A percentile compares a stretch with the other conserved stretches of the same genome.
phyloP scores from a whole-genome alignment of 768 basidiomycete species.

The Agaricus subrufescens region DNA sequence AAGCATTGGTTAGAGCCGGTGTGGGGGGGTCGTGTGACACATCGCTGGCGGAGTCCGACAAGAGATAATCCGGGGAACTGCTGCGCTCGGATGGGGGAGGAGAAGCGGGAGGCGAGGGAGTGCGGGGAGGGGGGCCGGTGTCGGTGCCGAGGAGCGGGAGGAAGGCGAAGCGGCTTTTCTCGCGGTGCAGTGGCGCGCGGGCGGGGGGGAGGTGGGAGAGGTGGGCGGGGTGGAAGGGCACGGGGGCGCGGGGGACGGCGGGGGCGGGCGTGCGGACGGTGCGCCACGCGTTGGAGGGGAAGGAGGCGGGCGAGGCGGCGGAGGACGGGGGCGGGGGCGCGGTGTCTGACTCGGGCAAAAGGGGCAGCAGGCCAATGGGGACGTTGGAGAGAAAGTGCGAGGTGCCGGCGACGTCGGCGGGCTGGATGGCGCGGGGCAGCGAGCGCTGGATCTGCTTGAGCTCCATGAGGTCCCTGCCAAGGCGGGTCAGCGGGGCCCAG shows the following conservation, averaged over 20 bases:
- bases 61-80: conserved; percentile 5
- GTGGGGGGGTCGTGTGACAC: conserved; percentile 29
- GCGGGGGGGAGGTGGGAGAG: conserved; percentile 11
- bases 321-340: conserved; percentile 11
- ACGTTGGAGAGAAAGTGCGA: conserved; percentile 46
- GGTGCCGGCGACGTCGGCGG: conserved; percentile 34
- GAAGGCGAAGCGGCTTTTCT: conserved; percentile 14
- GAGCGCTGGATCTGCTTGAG: conserved; percentile 66
- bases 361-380: conserved; percentile 60
- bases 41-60: conserved; percentile 22
- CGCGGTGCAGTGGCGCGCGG: background rate
- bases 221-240: conserved; percentile 5
- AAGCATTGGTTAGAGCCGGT: conserved; percentile 31
- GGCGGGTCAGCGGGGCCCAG: conserved; percentile 1
- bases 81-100: conserved; percentile 10
- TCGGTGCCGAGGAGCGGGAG: conserved; percentile 11
- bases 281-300: conserved; percentile 7
- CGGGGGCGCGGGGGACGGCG: conserved; percentile 1
- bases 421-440: conserved; percentile 54
- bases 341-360: conserved; percentile 30
- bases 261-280: conserved; percentile 9
- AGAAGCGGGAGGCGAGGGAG: conserved; percentile 6
- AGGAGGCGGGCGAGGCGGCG: conserved; percentile 7
- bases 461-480: conserved; percentile 56
- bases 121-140: background rate